phyloP scores from a whole-genome alignment of 2,329 filamentous ascomycete species.

The Rhynchosporium agropyri region DNA sequence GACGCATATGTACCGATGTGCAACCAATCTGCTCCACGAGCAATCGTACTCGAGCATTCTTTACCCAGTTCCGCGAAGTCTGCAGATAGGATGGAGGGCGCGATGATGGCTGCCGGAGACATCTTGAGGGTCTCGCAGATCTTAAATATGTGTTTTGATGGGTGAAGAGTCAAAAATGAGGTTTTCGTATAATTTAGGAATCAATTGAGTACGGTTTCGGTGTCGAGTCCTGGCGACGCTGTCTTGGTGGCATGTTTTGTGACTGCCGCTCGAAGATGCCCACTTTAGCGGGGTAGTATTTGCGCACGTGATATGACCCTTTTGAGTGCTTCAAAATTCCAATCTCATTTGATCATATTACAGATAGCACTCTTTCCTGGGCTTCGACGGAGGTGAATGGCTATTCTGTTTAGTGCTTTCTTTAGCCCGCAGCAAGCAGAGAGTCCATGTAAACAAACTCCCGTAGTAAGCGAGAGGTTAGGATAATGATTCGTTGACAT shows the following conservation, averaged over 20 bases:
- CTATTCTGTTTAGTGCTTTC: no score
- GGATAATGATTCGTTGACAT: no score
- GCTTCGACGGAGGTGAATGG: no score
- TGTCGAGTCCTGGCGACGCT: background rate
- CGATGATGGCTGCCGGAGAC: slow-evolving; percentile 91
- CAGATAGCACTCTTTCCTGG: background rate
- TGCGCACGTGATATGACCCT: no score
- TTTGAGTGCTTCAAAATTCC: no score
- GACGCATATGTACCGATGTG: slow-evolving; percentile 49
- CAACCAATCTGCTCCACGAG: slow-evolving; percentile 86
- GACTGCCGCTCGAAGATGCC: background rate
- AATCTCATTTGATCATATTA: background rate
- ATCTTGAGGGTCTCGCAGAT: slow-evolving; percentile 51
- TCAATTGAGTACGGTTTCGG: slow-evolving; percentile 1
- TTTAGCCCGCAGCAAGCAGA: no score
- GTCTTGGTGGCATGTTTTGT: slow-evolving; percentile 13
- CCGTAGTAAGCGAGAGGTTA: no score
- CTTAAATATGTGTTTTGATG: background rate
- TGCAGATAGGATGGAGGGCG: slow-evolving; percentile 95
- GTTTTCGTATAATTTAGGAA: background rate
- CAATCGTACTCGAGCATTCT: slow-evolving; percentile 85
- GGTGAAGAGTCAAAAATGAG: background rate
- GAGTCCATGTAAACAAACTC: no score
- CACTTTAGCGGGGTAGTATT: background rate
- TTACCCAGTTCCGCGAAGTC: slow-evolving; percentile 89